Percentiles rank a stretch among this genome's conserved stretches.
Conservation (phyloP, 805 yeast species). For the Cyberlindnera lachancei region DNA sequence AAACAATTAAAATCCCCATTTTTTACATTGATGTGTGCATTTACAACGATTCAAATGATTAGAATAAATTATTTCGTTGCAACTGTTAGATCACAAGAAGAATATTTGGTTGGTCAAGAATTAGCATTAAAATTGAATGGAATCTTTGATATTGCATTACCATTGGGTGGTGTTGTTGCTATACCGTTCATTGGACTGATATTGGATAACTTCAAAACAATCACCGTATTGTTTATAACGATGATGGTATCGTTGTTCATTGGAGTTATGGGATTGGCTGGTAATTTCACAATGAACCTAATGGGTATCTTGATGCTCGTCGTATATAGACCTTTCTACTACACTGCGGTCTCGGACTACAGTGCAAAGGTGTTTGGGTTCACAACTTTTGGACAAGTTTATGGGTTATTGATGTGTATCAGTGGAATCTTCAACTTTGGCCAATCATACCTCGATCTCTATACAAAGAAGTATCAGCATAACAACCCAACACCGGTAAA, state of each 20-base stretch:
- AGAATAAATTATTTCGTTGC: conserved; percentile 92
- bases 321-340: conserved; percentile 83
- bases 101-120: conserved; percentile 49
- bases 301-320: conserved; percentile 68
- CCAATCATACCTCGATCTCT: conserved; percentile 61
- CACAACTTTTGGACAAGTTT: conserved; percentile 84
- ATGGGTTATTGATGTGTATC: conserved; percentile 76
- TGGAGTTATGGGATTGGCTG: conserved; percentile 65
- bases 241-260: conserved; percentile 48
- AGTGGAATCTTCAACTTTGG: conserved; percentile 75
- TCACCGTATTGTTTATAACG: conserved; percentile 47
- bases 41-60: conserved; percentile 84
- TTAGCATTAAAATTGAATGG: conserved; percentile 54
- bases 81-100: conserved; percentile 77
- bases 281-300: conserved; percentile 42
- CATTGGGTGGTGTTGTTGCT: conserved; percentile 79
- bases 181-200: conserved; percentile 82
- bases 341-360: conserved; percentile 87
- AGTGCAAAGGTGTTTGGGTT: conserved; percentile 92
- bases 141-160: conserved; percentile 80
- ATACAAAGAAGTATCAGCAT: conserved; percentile 59
- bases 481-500: conserved; percentile 83
- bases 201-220: conserved; percentile 64
- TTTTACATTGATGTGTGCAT: conserved; percentile 70
- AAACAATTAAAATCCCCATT: conserved; percentile 52